Conservation (phyloP, 192 early-diverging fungal species). For the Funneliformis geosporum region DNA sequence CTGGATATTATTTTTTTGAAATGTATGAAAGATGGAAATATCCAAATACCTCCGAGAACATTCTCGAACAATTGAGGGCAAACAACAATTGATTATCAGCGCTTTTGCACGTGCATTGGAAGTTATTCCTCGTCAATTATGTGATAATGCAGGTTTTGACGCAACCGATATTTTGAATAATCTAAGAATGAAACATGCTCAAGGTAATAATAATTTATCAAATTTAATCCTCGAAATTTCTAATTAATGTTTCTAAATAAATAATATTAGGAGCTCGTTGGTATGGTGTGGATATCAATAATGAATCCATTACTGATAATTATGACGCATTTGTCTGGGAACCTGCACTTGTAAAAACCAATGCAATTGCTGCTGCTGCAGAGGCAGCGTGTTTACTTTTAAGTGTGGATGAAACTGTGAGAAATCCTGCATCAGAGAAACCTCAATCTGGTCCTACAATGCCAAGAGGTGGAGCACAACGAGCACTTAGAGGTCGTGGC, state of each 20-base stretch:
- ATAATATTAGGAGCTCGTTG: constrained; percentile 78
- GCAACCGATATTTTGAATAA: constrained; percentile 97
- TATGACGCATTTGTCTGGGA: constrained; percentile 96
- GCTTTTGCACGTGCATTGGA: constrained; percentile 96
- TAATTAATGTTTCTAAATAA: constrained; percentile 13
- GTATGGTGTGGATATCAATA: constrained; percentile 92
- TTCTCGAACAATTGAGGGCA: constrained; percentile 93
- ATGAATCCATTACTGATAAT: constrained; percentile 87
- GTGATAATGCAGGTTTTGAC: constrained; percentile 98
- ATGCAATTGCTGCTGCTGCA: constrained; percentile 88
- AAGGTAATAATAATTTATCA: constrained; percentile 43
- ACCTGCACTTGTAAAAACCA: constrained; percentile 97
- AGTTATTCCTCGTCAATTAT: constrained; percentile 96
- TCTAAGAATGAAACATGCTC: constrained; percentile 89
- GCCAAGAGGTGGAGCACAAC: constrained; percentile 50
- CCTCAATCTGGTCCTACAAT: constrained; percentile 62
- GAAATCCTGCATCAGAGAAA: constrained; percentile 83
- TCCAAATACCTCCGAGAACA: constrained; percentile 92
- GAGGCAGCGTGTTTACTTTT: constrained; percentile 97
- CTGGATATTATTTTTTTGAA: neutral
- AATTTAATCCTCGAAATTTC: neutral
- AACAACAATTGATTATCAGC: constrained; percentile 96
- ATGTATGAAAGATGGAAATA: constrained; percentile 77
- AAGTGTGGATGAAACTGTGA: constrained; percentile 96
- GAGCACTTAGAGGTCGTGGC: constrained; percentile 62